These are phyloP conservation scores for Fusarium austroafricanum DNA, from an alignment of 2,329 filamentous ascomycete genomes.

Conservation along the genomic window DNA sequence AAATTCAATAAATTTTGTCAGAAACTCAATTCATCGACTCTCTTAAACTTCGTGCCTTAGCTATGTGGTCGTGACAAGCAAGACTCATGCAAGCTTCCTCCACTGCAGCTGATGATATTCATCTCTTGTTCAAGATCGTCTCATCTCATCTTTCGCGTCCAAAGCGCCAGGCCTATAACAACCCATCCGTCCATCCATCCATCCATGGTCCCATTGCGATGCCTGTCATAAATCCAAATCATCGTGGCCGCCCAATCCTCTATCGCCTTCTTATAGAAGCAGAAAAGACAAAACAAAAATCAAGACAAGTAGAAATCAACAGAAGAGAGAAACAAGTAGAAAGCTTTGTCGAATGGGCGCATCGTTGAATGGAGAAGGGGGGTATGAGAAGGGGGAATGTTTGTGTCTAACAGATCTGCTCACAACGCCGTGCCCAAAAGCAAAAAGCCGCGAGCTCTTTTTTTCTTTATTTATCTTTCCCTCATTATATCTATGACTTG, in stretches of 20 bases:
- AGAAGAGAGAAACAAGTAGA: slow-evolving; percentile 24
- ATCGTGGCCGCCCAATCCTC: slow-evolving; percentile 45
- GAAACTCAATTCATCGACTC: slow-evolving; percentile 42
- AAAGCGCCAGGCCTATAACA: slow-evolving; percentile 35
- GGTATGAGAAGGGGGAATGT: slow-evolving; percentile 33
- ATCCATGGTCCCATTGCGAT: slow-evolving; percentile 39
- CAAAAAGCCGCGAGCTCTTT: slow-evolving; percentile 42
- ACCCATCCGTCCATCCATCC: slow-evolving; percentile 12
- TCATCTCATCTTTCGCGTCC: slow-evolving; percentile 25
- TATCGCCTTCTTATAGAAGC: slow-evolving; percentile 43
- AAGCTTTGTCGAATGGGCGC: slow-evolving; percentile 32
- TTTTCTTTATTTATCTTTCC: slow-evolving; percentile 35
- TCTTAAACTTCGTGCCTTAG: slow-evolving; percentile 43
- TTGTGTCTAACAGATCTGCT: slow-evolving; percentile 39
- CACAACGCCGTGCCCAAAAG: slow-evolving; percentile 46
- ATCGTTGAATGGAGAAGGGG: slow-evolving; percentile 22
- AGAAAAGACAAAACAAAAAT: slow-evolving; percentile 27
- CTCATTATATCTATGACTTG: slow-evolving; percentile 59
- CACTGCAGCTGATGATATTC: slow-evolving; percentile 23
- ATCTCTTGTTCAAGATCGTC: neutral
- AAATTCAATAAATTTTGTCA: slow-evolving; percentile 25
- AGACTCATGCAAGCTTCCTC: slow-evolving; percentile 39
- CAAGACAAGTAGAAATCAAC: slow-evolving; percentile 32
- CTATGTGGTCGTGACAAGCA: slow-evolving; percentile 47
- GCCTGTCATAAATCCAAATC: slow-evolving; percentile 48